Evolutionary conservation across 768 basidiomycete species (phyloP).

Genomic region (Macrolepiota fuliginosa): DNA sequence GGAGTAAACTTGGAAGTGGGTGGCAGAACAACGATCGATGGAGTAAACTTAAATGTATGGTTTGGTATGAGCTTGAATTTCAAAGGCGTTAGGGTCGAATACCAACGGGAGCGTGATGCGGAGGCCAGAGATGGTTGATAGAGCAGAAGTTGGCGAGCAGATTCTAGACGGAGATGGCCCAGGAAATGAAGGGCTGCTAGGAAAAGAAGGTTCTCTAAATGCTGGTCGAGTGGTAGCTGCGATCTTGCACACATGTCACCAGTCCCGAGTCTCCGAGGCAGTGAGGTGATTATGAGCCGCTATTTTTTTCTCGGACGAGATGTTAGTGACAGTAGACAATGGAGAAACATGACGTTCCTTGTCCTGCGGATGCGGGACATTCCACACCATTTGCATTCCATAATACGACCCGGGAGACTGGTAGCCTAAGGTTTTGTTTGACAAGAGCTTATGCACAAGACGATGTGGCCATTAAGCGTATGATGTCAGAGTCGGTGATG

Average conservation of each 20-base stretch:
- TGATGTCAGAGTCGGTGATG: not conserved
- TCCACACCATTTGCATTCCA: not conserved
- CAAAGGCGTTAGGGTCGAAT: not conserved
- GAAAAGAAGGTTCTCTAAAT: not conserved
- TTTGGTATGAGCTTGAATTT: not conserved
- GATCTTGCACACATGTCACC: not conserved
- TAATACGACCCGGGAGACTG: not conserved
- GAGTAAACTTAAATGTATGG: not conserved
- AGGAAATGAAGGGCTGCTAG: not conserved
- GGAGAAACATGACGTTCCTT: not conserved
- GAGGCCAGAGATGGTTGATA: not conserved
- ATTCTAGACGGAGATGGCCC: not conserved
- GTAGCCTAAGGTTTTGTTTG: not conserved
- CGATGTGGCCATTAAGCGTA: not conserved
- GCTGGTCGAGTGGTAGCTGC: not conserved
- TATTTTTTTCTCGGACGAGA: not conserved
- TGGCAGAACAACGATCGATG: too few species aligned
- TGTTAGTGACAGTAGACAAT: not conserved
- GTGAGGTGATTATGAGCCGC: not conserved
- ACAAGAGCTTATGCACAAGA: not conserved
- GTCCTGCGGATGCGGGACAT: not conserved
- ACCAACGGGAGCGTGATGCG: not conserved
- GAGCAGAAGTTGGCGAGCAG: not conserved
- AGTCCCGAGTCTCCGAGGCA: conserved; percentile 1
- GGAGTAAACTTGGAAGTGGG: not conserved